These are phyloP conservation scores for Ascochyta viciae-villosae DNA, from an alignment of 2,329 filamentous ascomycete species.

Conservation along the genomic window DNA sequence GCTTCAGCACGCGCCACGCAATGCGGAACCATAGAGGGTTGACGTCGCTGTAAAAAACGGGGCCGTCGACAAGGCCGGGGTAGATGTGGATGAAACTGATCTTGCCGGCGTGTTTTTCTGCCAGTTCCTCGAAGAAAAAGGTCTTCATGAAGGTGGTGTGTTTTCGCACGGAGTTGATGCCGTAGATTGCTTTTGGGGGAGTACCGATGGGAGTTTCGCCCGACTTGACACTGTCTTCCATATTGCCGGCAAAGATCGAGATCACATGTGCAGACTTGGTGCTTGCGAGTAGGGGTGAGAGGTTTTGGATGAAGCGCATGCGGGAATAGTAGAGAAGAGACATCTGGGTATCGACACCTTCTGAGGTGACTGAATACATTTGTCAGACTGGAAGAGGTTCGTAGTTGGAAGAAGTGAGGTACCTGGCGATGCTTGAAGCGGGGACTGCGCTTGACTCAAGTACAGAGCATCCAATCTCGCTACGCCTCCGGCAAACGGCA, in stretches of 20 bases:
- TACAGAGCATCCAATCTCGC: slow-evolving; percentile 47
- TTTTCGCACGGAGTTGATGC: slow-evolving; percentile 34
- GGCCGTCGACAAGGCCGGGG: slow-evolving; percentile 45
- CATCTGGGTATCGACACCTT: slow-evolving; percentile 47
- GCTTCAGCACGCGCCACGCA: slow-evolving; percentile 33
- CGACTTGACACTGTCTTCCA: slow-evolving; percentile 35
- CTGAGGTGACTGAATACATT: slow-evolving; percentile 43
- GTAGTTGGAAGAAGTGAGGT: slow-evolving; percentile 54
- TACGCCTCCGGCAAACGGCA: slow-evolving; percentile 24
- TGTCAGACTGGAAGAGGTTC: slow-evolving; percentile 42
- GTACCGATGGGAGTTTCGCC: slow-evolving; percentile 39
- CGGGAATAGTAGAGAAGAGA: slow-evolving; percentile 48
- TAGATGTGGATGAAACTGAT: slow-evolving; percentile 42
- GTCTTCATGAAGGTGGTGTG: slow-evolving; percentile 45
- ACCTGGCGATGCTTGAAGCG: slow-evolving; percentile 54
- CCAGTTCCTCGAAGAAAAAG: slow-evolving; percentile 38
- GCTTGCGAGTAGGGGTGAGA: slow-evolving; percentile 43
- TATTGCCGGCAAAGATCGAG: slow-evolving; percentile 44
- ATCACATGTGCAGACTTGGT: slow-evolving; percentile 35
- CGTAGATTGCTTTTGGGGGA: slow-evolving; percentile 29
- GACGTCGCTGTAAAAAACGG: slow-evolving; percentile 31
- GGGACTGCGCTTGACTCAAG: slow-evolving; percentile 37
- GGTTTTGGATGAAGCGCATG: slow-evolving; percentile 48
- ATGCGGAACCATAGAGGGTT: slow-evolving; percentile 42
- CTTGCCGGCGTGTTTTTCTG: slow-evolving; percentile 28